Base-by-base conservation (phyloP, 306 rosid species). In the Cucurbita ficifolia region DNA sequence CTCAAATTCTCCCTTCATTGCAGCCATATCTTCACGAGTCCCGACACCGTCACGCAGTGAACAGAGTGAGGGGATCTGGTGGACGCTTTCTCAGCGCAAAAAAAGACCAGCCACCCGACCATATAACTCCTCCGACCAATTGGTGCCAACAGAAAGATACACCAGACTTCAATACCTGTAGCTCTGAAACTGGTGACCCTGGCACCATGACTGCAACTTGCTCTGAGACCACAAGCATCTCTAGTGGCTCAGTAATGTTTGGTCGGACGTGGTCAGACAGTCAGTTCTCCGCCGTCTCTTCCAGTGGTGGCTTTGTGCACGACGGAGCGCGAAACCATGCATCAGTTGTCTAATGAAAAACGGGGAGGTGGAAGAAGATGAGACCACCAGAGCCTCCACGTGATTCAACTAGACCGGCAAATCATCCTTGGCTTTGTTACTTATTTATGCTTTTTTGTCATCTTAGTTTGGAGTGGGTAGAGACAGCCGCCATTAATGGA, bases 21-120 rank as follows among this genome's bases (percentile, higher is more conserved):
- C 88, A 92, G 97, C 96, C 97, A 8, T 92, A 92, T 85, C 97
- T 92, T 73, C 97, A 92, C 0, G 97, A 92, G 85, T 92, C 97
- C 49, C 90, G 97, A 55, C 97, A 92, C 74, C 84, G 84, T 9
- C 97, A 92, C 40, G 97, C 97, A 24, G 77, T 92, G 82, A 92
- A 87, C 13, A 76, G 97, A 83, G 86, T 87, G 49, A 87, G 97
- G 88, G 97, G 97, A 21, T 81, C 96, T 0, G 97, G 97, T 8
- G 97, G 97, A 22, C 97, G 97, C 58, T 92, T 89, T 73, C 96
- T 92, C 38, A 87, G 97, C 45, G 83, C 74, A 40, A 89, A 88
- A 63, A 83, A 81, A 88, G 84, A 75, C 48, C 85, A 87, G 61
- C 70, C 43, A 14, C 73, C 80, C 7, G 76, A 80, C 62, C 70